A percentile compares a stretch with the other conserved stretches of the same genome.
These are phyloP conservation scores for Colletotrichum acutatum DNA, from an alignment of 2,329 filamentous ascomycete species.

Conservation along the genomic window DNA sequence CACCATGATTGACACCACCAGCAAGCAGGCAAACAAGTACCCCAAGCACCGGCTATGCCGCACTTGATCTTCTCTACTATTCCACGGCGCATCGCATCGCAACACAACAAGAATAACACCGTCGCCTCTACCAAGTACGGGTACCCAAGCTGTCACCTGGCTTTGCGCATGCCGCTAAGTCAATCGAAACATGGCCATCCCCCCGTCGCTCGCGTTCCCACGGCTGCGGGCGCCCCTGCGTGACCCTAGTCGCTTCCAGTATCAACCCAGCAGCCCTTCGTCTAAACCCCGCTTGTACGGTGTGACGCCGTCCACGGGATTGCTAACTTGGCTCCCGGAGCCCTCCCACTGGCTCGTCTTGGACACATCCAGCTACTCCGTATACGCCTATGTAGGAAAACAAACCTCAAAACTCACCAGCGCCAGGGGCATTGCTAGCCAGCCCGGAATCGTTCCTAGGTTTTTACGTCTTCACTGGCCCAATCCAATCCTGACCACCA, in stretches of 20 bases:
- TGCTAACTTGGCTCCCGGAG: conserved; percentile 31
- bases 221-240: conserved; percentile 28
- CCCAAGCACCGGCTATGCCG: background rate
- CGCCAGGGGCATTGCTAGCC: conserved; percentile 4
- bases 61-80: background rate
- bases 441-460: background rate
- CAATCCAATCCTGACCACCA: background rate
- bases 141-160: too few relatives aligned
- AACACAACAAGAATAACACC: background rate
- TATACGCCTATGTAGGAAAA: too few relatives aligned
- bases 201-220: conserved; percentile 25
- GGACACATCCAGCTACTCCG: background rate
- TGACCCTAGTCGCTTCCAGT: conserved; percentile 13
- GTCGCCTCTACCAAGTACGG: background rate
- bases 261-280: conserved; percentile 26
- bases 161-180: background rate
- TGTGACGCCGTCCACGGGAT: conserved; percentile 22
- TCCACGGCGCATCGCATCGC: background rate
- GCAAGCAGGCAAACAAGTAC: background rate
- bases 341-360: background rate
- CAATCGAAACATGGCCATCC: conserved; percentile 26
- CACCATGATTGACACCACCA: background rate
- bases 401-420: conserved; percentile 5
- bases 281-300: conserved; percentile 31
- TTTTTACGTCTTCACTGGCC: background rate